A percentile compares a stretch with the other conserved stretches of the same genome.
Conservation (phyloP, 2,329 filamentous ascomycete species). For the Meredithiella fracta region DNA sequence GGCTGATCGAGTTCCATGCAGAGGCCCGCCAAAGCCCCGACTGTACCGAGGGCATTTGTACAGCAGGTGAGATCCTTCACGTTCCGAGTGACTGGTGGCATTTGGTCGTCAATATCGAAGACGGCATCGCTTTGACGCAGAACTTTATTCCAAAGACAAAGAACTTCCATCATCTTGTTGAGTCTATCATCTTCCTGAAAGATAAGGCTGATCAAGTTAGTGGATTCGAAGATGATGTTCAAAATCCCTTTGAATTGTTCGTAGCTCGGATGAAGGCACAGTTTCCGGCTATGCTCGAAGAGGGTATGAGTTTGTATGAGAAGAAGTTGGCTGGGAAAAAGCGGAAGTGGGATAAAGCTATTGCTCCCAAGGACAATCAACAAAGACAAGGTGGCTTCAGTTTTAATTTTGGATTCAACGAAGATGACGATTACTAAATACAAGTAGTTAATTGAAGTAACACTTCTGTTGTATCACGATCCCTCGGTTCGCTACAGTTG, state of each 20-base stretch:
- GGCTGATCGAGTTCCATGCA: conserved; percentile 76
- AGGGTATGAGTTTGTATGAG: conserved; percentile 48
- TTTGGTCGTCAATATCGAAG: conserved; percentile 75
- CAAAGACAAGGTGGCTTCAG: conserved; percentile 26
- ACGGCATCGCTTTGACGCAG: conserved; percentile 77
- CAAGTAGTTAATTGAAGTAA: no score
- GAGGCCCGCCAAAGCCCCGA: conserved; percentile 61
- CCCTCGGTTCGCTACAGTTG: no score
- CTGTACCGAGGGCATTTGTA: conserved; percentile 74
- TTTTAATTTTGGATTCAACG: conserved; percentile 36
- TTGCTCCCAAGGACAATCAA: conserved; percentile 26
- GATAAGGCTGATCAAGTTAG: conserved; percentile 76
- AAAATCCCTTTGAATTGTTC: conserved; percentile 61
- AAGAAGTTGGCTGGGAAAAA: conserved; percentile 47
- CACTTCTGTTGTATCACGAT: no score
- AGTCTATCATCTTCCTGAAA: conserved; percentile 63
- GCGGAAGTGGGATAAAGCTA: conserved; percentile 72
- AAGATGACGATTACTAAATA: conserved; percentile 20
- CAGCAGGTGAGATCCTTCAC: conserved; percentile 71
- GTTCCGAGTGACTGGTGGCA: conserved; percentile 97
- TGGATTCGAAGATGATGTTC: conserved; percentile 59
- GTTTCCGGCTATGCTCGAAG: conserved; percentile 50
- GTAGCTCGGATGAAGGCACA: conserved; percentile 45
- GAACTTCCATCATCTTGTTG: conserved; percentile 40
- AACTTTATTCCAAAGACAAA: conserved; percentile 70